Conservation (phyloP, 441 rosid genomes). For the Gossypium davidsonii region DNA sequence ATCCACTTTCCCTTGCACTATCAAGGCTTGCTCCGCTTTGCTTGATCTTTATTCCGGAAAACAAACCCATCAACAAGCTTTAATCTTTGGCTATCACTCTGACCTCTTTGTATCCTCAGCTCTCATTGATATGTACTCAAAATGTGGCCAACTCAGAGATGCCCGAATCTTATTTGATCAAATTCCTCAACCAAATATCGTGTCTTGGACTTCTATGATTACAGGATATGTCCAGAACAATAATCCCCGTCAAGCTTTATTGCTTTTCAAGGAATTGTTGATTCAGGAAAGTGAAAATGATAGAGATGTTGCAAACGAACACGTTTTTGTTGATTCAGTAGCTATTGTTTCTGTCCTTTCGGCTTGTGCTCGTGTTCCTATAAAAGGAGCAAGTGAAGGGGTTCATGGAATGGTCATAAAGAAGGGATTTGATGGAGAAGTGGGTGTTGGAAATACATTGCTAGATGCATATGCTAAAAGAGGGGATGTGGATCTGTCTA, state of each 20-base stretch:
- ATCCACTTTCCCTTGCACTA: slow-evolving; percentile 71
- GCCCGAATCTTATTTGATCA: slow-evolving; percentile 58
- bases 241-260: slow-evolving; percentile 42
- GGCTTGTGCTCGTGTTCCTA: slow-evolving; percentile 58
- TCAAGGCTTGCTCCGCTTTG: slow-evolving; percentile 78
- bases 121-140: slow-evolving; percentile 51
- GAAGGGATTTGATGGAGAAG: slow-evolving; percentile 49
- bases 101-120: slow-evolving; percentile 56
- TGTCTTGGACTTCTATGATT: slow-evolving; percentile 69
- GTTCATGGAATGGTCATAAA: slow-evolving; percentile 57
- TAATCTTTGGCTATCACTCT: slow-evolving; percentile 52
- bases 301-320: slow-evolving; percentile 18
- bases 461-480: slow-evolving; percentile 75
- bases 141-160: slow-evolving; percentile 40
- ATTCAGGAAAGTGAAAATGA: slow-evolving; percentile 35
- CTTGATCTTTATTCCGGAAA: slow-evolving; percentile 58
- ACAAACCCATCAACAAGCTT: slow-evolving; percentile 79
- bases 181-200: slow-evolving; percentile 45
- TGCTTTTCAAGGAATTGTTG: slow-evolving; percentile 58
- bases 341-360: slow-evolving; percentile 66
- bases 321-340: slow-evolving; percentile 44
- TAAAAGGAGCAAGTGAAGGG: slow-evolving; percentile 41
- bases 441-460: slow-evolving; percentile 57
- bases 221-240: slow-evolving; percentile 62
- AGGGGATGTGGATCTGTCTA: slow-evolving; percentile 42